Evolutionary conservation across 176 grass and related monocot genomes (phyloP), one percentile per base, ranked within the genome.

Genomic region (Avena eriantha): DNA sequence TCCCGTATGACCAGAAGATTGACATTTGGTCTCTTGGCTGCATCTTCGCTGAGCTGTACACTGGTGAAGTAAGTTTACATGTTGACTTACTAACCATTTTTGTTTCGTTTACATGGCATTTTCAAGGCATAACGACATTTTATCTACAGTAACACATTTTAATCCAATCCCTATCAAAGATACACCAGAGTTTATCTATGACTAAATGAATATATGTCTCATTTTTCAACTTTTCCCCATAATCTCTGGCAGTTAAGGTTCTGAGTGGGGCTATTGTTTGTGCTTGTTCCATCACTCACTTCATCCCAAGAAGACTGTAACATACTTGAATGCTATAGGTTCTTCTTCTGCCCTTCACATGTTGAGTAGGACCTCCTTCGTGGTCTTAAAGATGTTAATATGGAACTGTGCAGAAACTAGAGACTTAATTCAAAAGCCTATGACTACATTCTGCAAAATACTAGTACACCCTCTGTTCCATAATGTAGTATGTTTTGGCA

Each of bases 21-120:
- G 97, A 99, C 85, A 92, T 99, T 70, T 99, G 97, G 97, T 99
- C 97, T 80, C 90, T 99, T 58, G 97, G 97, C 76, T 98, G 97
- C 85, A 94, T 98, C 86, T 94, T 98, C 67, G 92, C 90, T 78
- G 97, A 99, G 61, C 80, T 99, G 17, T 96, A 90, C 81, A 94
- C 90, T 78, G 94, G 90, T 88, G 92, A 99, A 78, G 97, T 96
- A 94, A 80, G 88, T 90, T 81, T 73, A 45, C 47, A 29, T 65
- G 9, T 81, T 77, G 16, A 77, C 41, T 70, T 85, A 61, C 2
- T 64, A 50, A 58, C 58, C 78, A 39, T 68, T 58, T 76, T 24
- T 87, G 29, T 80, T 84, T 61, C 59, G 61, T 85, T 76, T 33
- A 58, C 58, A 88, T 76, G 29, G 26, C 34, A 76, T 36, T 49